Conservation (phyloP, 2,329 filamentous ascomycete genomes). For the Zymoseptoria ardabiliae region DNA sequence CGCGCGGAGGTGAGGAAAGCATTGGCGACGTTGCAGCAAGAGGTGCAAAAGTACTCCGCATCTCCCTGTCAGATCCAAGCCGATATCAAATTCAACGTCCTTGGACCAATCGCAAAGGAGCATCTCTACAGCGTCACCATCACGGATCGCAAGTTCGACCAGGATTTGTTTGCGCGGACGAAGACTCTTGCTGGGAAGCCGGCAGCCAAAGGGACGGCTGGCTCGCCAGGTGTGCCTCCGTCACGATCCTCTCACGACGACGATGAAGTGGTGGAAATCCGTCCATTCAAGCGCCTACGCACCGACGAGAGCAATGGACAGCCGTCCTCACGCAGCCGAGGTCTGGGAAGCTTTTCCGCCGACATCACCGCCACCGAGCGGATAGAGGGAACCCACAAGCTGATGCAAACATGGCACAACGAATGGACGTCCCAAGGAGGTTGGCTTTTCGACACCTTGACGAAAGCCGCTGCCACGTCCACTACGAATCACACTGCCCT, state of each 20-base stretch:
- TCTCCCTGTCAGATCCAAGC: slow-evolving; percentile 15
- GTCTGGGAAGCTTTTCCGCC: slow-evolving; percentile 9
- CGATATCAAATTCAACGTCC: slow-evolving; percentile 18
- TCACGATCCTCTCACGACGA: slow-evolving; percentile 1
- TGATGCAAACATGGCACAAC: slow-evolving; percentile 18
- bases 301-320: slow-evolving; percentile 4
- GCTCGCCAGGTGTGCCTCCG: slow-evolving; percentile 3
- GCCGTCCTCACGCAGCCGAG: not conserved
- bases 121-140: slow-evolving; percentile 18
- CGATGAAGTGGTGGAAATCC: slow-evolving; percentile 14
- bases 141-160: slow-evolving; percentile 14
- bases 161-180: slow-evolving; percentile 10
- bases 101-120: slow-evolving; percentile 11
- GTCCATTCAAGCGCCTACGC: slow-evolving; percentile 14
- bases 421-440: slow-evolving; percentile 26
- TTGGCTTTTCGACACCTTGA: slow-evolving; percentile 25
- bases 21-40: slow-evolving; percentile 15
- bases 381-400: slow-evolving; percentile 9
- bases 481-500: slow-evolving; percentile 8
- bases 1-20: slow-evolving; percentile 18
- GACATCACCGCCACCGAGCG: slow-evolving; percentile 7
- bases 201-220: slow-evolving; percentile 3
- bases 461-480: slow-evolving; percentile 9
- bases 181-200: slow-evolving; percentile 4
- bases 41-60: slow-evolving; percentile 14